These are phyloP conservation scores for Saccharum spontaneum DNA, from an alignment of 176 grass and related monocot genomes.

Conservation along the genomic window DNA sequence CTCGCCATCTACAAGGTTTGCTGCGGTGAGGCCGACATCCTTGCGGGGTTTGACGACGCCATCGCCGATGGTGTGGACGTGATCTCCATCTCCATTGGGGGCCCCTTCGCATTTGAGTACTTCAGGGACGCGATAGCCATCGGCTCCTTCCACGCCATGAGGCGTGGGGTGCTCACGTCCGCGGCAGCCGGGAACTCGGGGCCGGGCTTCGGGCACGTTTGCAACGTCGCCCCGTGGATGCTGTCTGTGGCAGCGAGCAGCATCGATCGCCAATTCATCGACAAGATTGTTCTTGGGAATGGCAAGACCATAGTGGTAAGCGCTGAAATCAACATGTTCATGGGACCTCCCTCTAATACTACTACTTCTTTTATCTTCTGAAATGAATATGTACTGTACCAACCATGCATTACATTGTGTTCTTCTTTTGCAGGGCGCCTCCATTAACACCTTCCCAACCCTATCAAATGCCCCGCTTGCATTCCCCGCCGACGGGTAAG, in stretches of 20 bases:
- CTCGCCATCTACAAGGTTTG: slow-evolving; percentile 43
- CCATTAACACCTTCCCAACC: slow-evolving; percentile 22
- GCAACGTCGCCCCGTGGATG: slow-evolving; percentile 43
- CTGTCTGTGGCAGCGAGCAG: slow-evolving; percentile 31
- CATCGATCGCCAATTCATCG: slow-evolving; percentile 28
- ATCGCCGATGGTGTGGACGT: not conserved
- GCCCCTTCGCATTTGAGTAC: not conserved
- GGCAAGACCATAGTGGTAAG: slow-evolving; percentile 21
- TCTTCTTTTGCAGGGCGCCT: not conserved
- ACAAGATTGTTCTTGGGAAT: slow-evolving; percentile 17
- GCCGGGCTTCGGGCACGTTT: not conserved
- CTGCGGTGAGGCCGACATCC: rapidly evolving
- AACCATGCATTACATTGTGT: no score
- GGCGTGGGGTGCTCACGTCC: not conserved
- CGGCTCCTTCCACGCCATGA: not conserved
- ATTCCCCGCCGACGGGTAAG: slow-evolving; percentile 5
- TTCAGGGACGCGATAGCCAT: not conserved
- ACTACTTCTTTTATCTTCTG: no score
- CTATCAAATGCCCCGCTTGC: not conserved
- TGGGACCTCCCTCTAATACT: no score
- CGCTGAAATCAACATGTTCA: no score
- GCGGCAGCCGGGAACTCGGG: not conserved
- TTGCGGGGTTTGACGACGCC: slow-evolving; percentile 14
- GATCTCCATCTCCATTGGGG: not conserved
- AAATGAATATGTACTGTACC: no score